Conservation (phyloP, 2,329 filamentous ascomycete species). For the Calonectria ilicicola region DNA sequence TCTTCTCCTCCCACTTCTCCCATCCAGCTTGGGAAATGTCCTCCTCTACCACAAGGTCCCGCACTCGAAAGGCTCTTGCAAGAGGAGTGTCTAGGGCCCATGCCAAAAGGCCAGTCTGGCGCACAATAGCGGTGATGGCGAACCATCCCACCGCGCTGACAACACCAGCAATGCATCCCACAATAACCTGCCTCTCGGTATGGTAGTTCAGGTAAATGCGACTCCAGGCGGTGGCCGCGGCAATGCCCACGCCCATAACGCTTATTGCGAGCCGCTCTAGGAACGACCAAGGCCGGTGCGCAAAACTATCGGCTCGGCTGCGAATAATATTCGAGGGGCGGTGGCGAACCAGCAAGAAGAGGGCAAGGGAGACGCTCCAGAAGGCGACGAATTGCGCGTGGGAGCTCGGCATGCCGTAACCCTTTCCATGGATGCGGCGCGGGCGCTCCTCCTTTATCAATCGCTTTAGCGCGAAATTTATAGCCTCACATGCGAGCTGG, state of each 20-base stretch:
- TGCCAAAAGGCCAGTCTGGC: constrained; percentile 76
- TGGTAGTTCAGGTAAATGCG: constrained; percentile 95
- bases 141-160: constrained; percentile 86
- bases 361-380: constrained; percentile 84
- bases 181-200: constrained; percentile 87
- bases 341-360: constrained; percentile 89
- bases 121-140: constrained; percentile 71
- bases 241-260: constrained; percentile 69
- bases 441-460: constrained; percentile 94
- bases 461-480: constrained; percentile 92
- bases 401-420: constrained; percentile 96
- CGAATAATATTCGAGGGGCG: constrained; percentile 59
- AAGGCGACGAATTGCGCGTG: constrained; percentile 96
- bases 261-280: constrained; percentile 68
- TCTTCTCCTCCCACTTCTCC: constrained; percentile 84
- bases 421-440: constrained; percentile 85
- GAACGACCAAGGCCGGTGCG: constrained; percentile 66
- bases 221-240: constrained; percentile 80
- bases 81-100: constrained; percentile 78
- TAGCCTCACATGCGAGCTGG: constrained; percentile 89
- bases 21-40: constrained; percentile 92
- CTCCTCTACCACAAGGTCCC: constrained; percentile 89
- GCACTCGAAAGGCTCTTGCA: constrained; percentile 75
- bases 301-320: constrained; percentile 12
- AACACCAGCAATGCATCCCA: constrained; percentile 78